Conservation (phyloP, 371 early-diverging fungal species). For the Mucor irregularis region DNA sequence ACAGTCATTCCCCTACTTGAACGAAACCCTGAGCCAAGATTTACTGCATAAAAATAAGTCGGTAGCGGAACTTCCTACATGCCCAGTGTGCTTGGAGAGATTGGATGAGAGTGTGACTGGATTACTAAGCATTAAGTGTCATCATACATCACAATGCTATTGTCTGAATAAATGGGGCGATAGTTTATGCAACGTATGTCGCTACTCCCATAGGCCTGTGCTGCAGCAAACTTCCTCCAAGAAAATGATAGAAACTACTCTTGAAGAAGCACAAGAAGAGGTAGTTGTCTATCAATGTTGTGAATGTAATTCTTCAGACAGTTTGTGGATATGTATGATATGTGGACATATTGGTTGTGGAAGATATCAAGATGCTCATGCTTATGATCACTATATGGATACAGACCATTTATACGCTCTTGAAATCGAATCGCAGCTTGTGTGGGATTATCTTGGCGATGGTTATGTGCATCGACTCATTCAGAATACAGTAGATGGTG, state of each 20-base stretch:
- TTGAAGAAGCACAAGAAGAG: slow-evolving; percentile 17
- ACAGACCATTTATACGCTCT: slow-evolving; percentile 85
- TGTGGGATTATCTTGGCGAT: slow-evolving; percentile 97
- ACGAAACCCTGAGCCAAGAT: slow-evolving; percentile 35
- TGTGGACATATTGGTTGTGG: slow-evolving; percentile 92
- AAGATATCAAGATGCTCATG: slow-evolving; percentile 81
- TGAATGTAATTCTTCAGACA: slow-evolving; percentile 69
- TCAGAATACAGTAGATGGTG: slow-evolving; percentile 88
- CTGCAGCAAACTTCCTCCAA: slow-evolving; percentile 2
- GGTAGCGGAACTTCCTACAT: slow-evolving; percentile 80
- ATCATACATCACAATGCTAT: slow-evolving; percentile 90
- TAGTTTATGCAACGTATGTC: slow-evolving; percentile 88
- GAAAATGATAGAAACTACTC: neutral
- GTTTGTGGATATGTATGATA: slow-evolving; percentile 94
- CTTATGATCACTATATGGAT: slow-evolving; percentile 79
- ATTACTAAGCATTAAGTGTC: slow-evolving; percentile 86
- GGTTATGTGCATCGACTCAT: slow-evolving; percentile 94
- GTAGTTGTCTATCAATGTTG: slow-evolving; percentile 56
- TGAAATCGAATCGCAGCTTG: slow-evolving; percentile 91
- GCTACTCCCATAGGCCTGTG: slow-evolving; percentile 66
- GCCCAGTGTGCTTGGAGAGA: slow-evolving; percentile 94
- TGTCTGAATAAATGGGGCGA: slow-evolving; percentile 94
- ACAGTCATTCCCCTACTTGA: slow-evolving; percentile 59
- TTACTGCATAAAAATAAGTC: neutral
- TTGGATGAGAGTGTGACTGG: slow-evolving; percentile 90